phyloP scores from a whole-genome alignment of 495 filamentous ascomycete genomes.

The Aspergillus homomorphus region DNA sequence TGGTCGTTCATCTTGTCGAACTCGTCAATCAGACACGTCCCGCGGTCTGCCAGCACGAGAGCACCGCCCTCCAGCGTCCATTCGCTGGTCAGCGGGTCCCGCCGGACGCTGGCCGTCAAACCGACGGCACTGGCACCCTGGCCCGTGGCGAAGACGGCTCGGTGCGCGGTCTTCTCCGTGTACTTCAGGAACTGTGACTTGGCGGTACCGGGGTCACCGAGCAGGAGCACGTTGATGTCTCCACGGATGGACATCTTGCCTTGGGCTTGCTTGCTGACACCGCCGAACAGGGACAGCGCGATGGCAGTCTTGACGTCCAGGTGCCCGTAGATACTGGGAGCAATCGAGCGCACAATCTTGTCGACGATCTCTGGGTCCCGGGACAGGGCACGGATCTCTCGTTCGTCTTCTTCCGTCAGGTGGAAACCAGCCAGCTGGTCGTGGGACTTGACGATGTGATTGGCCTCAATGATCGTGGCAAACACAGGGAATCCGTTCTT shows the following conservation, averaged over 20 bases:
- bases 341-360: conserved; percentile 91
- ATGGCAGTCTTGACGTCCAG: conserved; percentile 97
- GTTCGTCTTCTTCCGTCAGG: conserved; percentile 93
- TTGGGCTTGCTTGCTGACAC: conserved; percentile 84
- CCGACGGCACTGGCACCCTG: conserved; percentile 97
- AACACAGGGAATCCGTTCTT: conserved; percentile 99
- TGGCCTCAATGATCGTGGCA: conserved; percentile 95
- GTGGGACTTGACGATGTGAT: conserved; percentile 94
- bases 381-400: conserved; percentile 80
- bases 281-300: conserved; percentile 90
- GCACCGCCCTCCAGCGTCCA: conserved; percentile 99
- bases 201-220: conserved; percentile 96
- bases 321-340: conserved; percentile 96
- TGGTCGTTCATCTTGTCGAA: conserved; percentile 99
- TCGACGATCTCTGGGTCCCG: conserved; percentile 90
- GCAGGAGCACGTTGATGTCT: conserved; percentile 96
- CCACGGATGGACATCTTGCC: conserved; percentile 90
- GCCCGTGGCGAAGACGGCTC: conserved; percentile 96
- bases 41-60: conserved; percentile 90
- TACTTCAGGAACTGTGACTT: conserved; percentile 99
- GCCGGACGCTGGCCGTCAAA: conserved; percentile 94
- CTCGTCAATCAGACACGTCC: conserved; percentile 96
- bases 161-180: conserved; percentile 94
- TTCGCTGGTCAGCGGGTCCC: conserved; percentile 92
- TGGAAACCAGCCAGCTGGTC: conserved; percentile 97